Percentiles rank a stretch among this genome's conserved stretches.
Conservation (phyloP, 1,284 basidiomycete genomes). For the Ustilago tritici region DNA sequence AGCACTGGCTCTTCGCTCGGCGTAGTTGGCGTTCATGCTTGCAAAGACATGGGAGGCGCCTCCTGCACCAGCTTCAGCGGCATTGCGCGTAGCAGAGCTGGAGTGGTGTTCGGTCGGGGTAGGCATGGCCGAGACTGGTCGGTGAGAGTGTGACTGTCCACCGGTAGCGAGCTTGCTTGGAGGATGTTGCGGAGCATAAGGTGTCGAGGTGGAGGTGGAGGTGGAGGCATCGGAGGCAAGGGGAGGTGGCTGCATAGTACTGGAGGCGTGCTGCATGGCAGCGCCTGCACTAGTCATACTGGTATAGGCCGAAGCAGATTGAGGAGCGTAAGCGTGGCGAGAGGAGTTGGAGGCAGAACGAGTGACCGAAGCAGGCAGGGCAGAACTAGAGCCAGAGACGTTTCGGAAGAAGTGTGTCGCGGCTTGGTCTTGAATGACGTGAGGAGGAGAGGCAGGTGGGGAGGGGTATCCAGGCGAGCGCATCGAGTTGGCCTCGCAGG, state of each 20-base stretch:
- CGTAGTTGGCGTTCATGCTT: slow-evolving; percentile 49
- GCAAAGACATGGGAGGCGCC: slow-evolving; percentile 45
- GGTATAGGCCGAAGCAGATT: slow-evolving; percentile 21
- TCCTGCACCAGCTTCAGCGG: slow-evolving; percentile 11
- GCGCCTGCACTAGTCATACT: slow-evolving; percentile 48
- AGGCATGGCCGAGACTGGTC: slow-evolving; percentile 65
- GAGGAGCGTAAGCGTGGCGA: slow-evolving; percentile 19
- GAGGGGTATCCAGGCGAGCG: slow-evolving; percentile 45
- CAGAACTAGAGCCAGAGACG: slow-evolving; percentile 13
- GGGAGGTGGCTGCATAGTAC: slow-evolving; percentile 3
- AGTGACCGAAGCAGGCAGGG: slow-evolving; percentile 22
- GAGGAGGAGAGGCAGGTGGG: slow-evolving; percentile 45
- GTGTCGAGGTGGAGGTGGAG: slow-evolving; percentile 7
- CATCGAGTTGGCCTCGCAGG: slow-evolving; percentile 25
- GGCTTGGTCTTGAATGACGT: slow-evolving; percentile 13
- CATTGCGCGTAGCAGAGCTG: slow-evolving; percentile 20
- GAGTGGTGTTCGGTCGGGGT: slow-evolving; percentile 49
- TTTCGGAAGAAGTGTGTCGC: slow-evolving; percentile 14
- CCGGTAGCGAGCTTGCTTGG: slow-evolving; percentile 60
- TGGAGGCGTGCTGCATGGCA: slow-evolving; percentile 32
- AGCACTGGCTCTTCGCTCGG: slow-evolving; percentile 62
- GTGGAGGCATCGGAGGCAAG: not conserved
- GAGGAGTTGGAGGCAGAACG: slow-evolving; percentile 33
- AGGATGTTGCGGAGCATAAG: slow-evolving; percentile 46
- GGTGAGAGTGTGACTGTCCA: slow-evolving; percentile 59